Conservation (phyloP, 148 eudicot genomes). For the Polygonum maritimum region DNA sequence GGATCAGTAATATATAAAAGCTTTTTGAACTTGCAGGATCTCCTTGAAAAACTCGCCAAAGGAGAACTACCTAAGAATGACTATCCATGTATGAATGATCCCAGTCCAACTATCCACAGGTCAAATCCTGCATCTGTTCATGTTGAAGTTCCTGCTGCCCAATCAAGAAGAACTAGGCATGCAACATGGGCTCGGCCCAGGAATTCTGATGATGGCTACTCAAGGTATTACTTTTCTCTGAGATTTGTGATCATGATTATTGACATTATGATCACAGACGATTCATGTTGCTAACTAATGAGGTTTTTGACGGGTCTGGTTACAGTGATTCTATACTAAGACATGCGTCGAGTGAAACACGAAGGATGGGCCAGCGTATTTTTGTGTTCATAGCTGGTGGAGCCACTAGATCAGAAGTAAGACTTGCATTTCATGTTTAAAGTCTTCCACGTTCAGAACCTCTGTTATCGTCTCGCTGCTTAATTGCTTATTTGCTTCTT, state of each 20-base stretch:
- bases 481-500: not conserved
- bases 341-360: conserved; percentile 81
- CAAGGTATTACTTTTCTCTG: conserved; percentile 39
- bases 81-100: conserved; percentile 94
- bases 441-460: not conserved
- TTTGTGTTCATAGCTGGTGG: conserved; percentile 93
- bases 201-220: conserved; percentile 90
- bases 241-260: not conserved
- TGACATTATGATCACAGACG: too few species aligned
- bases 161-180: conserved; percentile 78
- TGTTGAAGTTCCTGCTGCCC: conserved; percentile 48
- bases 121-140: conserved; percentile 40
- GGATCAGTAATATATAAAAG: not conserved
- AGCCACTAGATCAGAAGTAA: conserved; percentile 92
- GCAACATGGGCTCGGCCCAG: conserved; percentile 98
- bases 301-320: not conserved
- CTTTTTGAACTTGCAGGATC: conserved; percentile 50
- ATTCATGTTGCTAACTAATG: conserved; percentile 2
- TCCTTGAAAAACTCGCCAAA: conserved; percentile 72
- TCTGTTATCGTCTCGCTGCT: not conserved
- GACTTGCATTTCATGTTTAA: not conserved
- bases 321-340: conserved; percentile 77
- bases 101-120: conserved; percentile 79
- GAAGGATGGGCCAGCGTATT: conserved; percentile 77
- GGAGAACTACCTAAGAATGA: conserved; percentile 83